phyloP scores from a whole-genome alignment of 2,329 filamentous ascomycete genomes.

The Calonectria ilicicola region DNA sequence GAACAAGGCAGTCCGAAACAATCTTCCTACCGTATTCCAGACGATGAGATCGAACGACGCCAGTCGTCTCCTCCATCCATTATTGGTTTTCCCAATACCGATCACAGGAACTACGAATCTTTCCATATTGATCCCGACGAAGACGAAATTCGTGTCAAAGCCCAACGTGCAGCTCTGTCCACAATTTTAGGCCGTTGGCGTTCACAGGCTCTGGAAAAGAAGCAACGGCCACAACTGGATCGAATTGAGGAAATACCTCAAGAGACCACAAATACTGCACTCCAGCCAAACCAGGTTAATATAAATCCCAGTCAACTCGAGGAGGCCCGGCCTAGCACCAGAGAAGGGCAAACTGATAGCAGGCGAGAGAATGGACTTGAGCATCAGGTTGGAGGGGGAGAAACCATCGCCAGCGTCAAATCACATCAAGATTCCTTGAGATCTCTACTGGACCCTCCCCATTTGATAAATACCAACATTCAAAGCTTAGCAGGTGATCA shows the following conservation, averaged over 20 bases:
- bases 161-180: conserved; percentile 36
- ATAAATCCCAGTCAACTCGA: neutral
- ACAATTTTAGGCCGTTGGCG: conserved; percentile 41
- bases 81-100: neutral
- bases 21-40: conserved; percentile 16
- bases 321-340: neutral
- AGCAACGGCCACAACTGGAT: conserved; percentile 21
- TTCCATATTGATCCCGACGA: conserved; percentile 20
- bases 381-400: neutral
- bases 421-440: conserved; percentile 14
- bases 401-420: neutral
- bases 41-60: conserved; percentile 7
- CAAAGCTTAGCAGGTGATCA: neutral
- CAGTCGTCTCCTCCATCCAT: conserved; percentile 12
- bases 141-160: conserved; percentile 26
- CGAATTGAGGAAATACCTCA: conserved; percentile 11
- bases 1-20: conserved; percentile 17
- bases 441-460: conserved; percentile 12
- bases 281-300: neutral
- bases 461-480: neutral
- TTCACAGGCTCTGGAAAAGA: conserved; percentile 32
- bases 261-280: neutral
- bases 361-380: neutral
- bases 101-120: conserved; percentile 16
- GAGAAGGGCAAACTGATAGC: neutral